These are phyloP conservation scores for Nemania bipapillata DNA, from an alignment of 2,329 filamentous ascomycete genomes.

Conservation along the genomic window DNA sequence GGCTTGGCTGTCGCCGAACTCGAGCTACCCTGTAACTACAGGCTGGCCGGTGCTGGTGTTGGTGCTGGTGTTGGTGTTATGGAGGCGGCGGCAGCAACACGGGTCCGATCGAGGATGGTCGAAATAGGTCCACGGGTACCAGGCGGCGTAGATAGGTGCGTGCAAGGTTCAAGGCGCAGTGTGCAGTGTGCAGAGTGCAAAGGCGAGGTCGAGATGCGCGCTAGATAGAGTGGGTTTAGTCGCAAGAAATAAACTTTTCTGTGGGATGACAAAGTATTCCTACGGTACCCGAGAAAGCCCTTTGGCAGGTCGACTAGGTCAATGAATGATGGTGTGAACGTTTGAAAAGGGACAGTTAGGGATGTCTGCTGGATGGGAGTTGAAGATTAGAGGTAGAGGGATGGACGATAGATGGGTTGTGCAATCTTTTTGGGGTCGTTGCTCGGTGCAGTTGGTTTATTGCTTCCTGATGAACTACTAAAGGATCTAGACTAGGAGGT, in stretches of 20 bases:
- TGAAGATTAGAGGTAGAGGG: background rate
- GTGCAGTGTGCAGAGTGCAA: background rate
- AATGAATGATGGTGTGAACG: slow-evolving; percentile 6
- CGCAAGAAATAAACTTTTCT: slow-evolving; percentile 21
- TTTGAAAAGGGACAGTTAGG: background rate
- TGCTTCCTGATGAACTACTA: background rate
- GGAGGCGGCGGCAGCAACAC: slow-evolving; percentile 3
- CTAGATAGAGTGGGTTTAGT: background rate
- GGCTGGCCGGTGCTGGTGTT: background rate
- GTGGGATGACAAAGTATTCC: slow-evolving; percentile 11
- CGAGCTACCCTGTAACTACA: background rate
- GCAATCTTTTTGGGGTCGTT: slow-evolving; percentile 7
- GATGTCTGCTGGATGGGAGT: background rate
- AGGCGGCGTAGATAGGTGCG: background rate
- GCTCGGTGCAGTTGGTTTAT: background rate
- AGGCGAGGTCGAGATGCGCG: slow-evolving; percentile 16
- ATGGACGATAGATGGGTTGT: background rate
- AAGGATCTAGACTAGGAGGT: background rate
- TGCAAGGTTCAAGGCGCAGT: background rate
- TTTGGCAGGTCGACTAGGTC: slow-evolving; percentile 12
- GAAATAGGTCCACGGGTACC: background rate
- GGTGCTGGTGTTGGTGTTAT: no score
- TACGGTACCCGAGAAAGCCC: background rate
- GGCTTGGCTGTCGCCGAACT: slow-evolving; percentile 9
- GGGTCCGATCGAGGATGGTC: slow-evolving; percentile 17